Evolutionary conservation across 2,329 filamentous ascomycete species (phyloP).

Genomic region (Xylaria sp.): DNA sequence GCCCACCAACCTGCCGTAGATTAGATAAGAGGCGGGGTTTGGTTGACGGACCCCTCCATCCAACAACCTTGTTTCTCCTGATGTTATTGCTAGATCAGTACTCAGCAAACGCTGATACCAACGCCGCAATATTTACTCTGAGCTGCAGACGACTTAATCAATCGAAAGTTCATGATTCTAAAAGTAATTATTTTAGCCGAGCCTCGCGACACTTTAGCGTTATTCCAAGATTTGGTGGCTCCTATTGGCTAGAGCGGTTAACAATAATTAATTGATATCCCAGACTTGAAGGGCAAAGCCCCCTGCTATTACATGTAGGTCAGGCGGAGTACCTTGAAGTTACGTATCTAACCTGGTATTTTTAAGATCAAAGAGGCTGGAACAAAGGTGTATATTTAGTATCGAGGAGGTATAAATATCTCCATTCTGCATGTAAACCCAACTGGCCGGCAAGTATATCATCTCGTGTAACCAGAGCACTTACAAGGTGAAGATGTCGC

Average conservation of each 20-base stretch:
- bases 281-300: neutral
- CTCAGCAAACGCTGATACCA: neutral
- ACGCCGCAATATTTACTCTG: neutral
- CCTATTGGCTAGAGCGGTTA: neutral
- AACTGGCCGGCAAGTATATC: constrained; percentile 14
- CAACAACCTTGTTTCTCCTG: too few relatives aligned
- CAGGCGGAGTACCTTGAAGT: neutral
- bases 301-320: neutral
- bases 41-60: constrained; percentile 3
- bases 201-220: neutral
- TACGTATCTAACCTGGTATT: neutral
- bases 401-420: constrained; percentile 1
- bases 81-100: neutral
- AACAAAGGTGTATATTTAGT: constrained; percentile 1
- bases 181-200: neutral
- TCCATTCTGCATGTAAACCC: constrained; percentile 22
- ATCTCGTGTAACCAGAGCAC: constrained; percentile 2
- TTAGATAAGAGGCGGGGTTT: constrained; percentile 8
- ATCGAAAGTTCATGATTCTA: neutral
- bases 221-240: neutral
- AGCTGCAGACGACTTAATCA: neutral
- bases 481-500: neutral
- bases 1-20: neutral
- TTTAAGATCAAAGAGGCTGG: neutral
- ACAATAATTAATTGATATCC: neutral